Evolutionary conservation across 2,329 filamentous ascomycete genomes (phyloP).

Genomic region (Hyphodiscus sp.): DNA sequence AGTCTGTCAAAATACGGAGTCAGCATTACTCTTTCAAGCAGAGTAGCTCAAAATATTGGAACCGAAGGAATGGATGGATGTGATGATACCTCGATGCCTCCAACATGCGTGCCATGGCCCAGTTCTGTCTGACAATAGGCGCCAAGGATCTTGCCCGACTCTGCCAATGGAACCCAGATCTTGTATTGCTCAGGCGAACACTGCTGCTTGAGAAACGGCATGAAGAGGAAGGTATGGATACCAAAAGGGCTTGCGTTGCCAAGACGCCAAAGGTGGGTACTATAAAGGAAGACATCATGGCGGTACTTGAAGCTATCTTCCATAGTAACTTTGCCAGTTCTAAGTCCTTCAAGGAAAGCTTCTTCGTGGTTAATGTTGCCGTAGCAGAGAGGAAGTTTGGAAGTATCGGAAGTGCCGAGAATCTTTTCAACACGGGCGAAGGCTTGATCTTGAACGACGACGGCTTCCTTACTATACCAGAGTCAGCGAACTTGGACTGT

Average conservation of each 20-base stretch:
- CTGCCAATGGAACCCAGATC: slow-evolving; percentile 13
- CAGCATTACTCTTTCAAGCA: no score
- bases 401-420: slow-evolving; percentile 6
- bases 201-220: slow-evolving; percentile 8
- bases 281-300: slow-evolving; percentile 4
- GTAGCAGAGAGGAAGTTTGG: slow-evolving; percentile 10
- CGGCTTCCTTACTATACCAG: slow-evolving; percentile 1
- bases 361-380: slow-evolving; percentile 6
- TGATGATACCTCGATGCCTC: slow-evolving; percentile 23
- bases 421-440: slow-evolving; percentile 10
- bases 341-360: slow-evolving; percentile 5
- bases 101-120: slow-evolving; percentile 29
- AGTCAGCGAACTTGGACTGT: background rate
- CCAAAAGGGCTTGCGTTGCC: slow-evolving; percentile 12
- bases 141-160: slow-evolving; percentile 23
- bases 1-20: slow-evolving; percentile 7
- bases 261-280: slow-evolving; percentile 1
- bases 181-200: slow-evolving; percentile 7
- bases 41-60: no score
- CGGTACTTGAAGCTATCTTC: slow-evolving; percentile 7
- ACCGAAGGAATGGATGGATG: no score
- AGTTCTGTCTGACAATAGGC: slow-evolving; percentile 30
- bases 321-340: slow-evolving; percentile 5
- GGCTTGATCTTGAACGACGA: slow-evolving; percentile 1
- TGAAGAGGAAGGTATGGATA: slow-evolving; percentile 6